Percentiles rank a stretch among this genome's conserved stretches.
These are phyloP conservation scores for Linderniella brevidens DNA, from an alignment of 257 asterid genomes.

Conservation along the genomic window DNA sequence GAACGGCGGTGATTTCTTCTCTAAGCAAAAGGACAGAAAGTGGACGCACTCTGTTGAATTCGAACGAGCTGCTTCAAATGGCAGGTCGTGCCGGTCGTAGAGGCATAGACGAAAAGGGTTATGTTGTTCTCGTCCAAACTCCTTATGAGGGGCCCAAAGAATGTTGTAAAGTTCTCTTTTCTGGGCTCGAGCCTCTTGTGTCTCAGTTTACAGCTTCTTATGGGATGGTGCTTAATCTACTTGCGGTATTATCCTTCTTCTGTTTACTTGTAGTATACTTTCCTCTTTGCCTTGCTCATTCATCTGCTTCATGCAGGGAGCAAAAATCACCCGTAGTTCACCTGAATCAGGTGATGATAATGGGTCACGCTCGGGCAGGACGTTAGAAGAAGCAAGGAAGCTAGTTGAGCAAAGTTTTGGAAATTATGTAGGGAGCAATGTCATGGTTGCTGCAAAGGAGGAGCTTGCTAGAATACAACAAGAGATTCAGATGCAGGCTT, in stretches of 20 bases:
- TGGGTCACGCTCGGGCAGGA: slow-evolving; percentile 57
- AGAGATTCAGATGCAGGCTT: slow-evolving; percentile 58
- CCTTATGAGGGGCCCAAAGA: slow-evolving; percentile 91
- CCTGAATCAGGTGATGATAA: slow-evolving; percentile 36
- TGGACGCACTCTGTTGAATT: slow-evolving; percentile 60
- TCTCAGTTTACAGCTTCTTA: slow-evolving; percentile 97
- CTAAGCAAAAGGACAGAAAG: slow-evolving; percentile 85
- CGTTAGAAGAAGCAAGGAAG: slow-evolving; percentile 89
- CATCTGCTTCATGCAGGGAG: slow-evolving; percentile 45
- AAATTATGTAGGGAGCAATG: slow-evolving; percentile 94
- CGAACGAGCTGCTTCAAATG: slow-evolving; percentile 93
- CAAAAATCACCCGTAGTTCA: slow-evolving; percentile 52
- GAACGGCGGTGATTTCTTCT: slow-evolving; percentile 91
- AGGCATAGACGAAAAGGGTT: slow-evolving; percentile 90
- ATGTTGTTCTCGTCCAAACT: slow-evolving; percentile 81
- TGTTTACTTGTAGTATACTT: slow-evolving; percentile 11
- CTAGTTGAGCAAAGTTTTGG: slow-evolving; percentile 97
- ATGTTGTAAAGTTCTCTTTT: slow-evolving; percentile 82
- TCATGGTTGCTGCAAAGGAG: slow-evolving; percentile 90
- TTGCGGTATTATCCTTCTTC: slow-evolving; percentile 41
- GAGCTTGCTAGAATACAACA: slow-evolving; percentile 71
- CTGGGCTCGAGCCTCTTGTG: slow-evolving; percentile 90
- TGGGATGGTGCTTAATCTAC: slow-evolving; percentile 98
- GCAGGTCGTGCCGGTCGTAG: slow-evolving; percentile 99
- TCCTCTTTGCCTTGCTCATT: slow-evolving; percentile 11